A percentile compares a stretch with the other conserved stretches of the same genome.
Conservation (phyloP, 1,284 basidiomycete species). For the Papiliotrema fonsecae region DNA sequence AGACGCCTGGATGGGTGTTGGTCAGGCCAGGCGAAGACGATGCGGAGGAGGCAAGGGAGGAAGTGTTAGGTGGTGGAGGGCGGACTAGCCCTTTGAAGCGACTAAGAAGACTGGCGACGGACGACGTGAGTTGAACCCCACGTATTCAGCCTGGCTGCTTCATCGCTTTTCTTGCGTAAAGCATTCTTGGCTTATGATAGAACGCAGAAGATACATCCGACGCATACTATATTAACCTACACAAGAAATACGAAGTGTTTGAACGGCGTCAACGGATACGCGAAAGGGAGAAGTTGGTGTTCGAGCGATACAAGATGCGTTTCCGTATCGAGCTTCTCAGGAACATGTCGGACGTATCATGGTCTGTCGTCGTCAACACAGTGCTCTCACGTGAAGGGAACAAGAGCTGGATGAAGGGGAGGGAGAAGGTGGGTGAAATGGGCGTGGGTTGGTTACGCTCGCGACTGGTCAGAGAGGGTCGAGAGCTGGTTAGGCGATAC, state of each 20-base stretch:
- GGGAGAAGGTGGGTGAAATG: conserved; percentile 25
- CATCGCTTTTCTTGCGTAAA: conserved; percentile 5
- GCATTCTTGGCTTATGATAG: conserved; percentile 41
- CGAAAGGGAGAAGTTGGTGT: conserved; percentile 83
- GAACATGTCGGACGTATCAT: conserved; percentile 33
- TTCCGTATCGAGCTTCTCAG: conserved; percentile 79
- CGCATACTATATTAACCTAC: conserved; percentile 73
- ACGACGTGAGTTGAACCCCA: conserved; percentile 69
- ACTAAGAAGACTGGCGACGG: conserved; percentile 46
- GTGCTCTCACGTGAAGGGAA: conserved; percentile 16
- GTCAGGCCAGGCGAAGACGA: conserved; percentile 40
- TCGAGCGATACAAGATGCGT: conserved; percentile 85
- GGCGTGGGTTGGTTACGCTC: conserved; percentile 38
- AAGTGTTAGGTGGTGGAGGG: conserved; percentile 15
- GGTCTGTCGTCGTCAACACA: conserved; percentile 25
- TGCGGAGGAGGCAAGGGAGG: conserved; percentile 37
- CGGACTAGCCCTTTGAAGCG: conserved; percentile 25
- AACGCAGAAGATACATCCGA: conserved; percentile 70
- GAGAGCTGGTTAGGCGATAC: conserved; percentile 39
- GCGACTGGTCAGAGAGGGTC: conserved; percentile 37
- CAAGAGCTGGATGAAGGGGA: conserved; percentile 26
- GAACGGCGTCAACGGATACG: conserved; percentile 78
- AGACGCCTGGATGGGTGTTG: conserved; percentile 37
- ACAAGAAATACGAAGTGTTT: conserved; percentile 77
- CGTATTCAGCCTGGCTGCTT: too few relatives aligned